phyloP scores from a whole-genome alignment of 2,329 filamentous ascomycete species.

The Cladosporium velox region DNA sequence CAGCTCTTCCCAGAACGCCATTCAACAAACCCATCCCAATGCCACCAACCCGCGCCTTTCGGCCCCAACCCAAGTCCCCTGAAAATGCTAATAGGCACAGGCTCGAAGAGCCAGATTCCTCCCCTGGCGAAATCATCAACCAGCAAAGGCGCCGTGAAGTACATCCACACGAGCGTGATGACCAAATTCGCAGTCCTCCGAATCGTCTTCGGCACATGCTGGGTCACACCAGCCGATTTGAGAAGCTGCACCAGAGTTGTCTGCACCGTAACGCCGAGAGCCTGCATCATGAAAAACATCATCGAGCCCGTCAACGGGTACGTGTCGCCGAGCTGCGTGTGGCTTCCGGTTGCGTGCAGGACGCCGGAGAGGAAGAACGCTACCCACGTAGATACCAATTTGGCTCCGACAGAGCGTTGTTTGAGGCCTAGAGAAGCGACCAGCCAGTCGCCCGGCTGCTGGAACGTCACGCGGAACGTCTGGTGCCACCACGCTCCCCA shows the following conservation, averaged over 20 bases:
- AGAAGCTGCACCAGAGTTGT: conserved; percentile 41
- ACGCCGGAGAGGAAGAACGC: conserved; percentile 68
- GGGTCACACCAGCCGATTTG: conserved; percentile 36
- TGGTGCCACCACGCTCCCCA: conserved; percentile 94
- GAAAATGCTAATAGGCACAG: conserved; percentile 73
- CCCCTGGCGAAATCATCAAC: conserved; percentile 73
- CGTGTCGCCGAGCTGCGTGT: conserved; percentile 64
- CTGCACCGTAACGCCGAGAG: conserved; percentile 66
- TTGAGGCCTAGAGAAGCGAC: conserved; percentile 35
- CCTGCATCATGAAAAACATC: conserved; percentile 73
- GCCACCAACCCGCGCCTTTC: conserved; percentile 64
- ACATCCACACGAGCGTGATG: conserved; percentile 68
- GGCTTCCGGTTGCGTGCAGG: conserved; percentile 71
- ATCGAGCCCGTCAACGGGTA: conserved; percentile 55
- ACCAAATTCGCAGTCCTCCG: conserved; percentile 60
- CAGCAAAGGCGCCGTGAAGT: conserved; percentile 65
- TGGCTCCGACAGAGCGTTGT: conserved; percentile 39
- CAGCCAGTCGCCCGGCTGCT: conserved; percentile 58
- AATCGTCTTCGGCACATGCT: conserved; percentile 48
- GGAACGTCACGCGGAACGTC: conserved; percentile 74
- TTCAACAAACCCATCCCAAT: conserved; percentile 61
- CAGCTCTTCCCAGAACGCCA: conserved; percentile 65
- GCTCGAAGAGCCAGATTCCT: conserved; percentile 79
- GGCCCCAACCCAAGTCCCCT: conserved; percentile 66
- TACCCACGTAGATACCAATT: conserved; percentile 46